phyloP scores from a whole-genome alignment of 192 early-diverging fungal species.

The Kickxella alabastrina region DNA sequence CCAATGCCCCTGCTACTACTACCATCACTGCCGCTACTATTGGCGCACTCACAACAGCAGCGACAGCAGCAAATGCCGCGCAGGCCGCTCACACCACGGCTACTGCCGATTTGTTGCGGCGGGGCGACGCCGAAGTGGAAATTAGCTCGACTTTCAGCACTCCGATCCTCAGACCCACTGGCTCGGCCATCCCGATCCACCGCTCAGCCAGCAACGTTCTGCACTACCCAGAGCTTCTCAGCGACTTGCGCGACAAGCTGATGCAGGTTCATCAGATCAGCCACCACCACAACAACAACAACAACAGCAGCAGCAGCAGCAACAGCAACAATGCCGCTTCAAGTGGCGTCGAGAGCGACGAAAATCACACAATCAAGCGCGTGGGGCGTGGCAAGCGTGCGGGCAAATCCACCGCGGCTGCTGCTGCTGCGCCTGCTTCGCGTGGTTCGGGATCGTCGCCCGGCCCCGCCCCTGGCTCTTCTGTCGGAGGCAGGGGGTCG shows the following conservation, averaged over 20 bases:
- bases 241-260: conserved; percentile 50
- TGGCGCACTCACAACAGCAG: conserved; percentile 1
- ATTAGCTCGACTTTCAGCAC: conserved; percentile 37
- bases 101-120: too few species aligned
- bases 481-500: conserved; percentile 5
- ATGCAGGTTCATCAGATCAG: conserved; percentile 43
- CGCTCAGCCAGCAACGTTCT: conserved; percentile 51
- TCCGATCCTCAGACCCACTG: conserved; percentile 29
- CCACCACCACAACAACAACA: conserved; percentile 15
- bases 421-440: too few species aligned
- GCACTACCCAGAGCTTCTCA: conserved; percentile 52
- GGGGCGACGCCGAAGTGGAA: neutral
- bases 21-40: conserved; percentile 2
- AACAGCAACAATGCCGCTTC: too few species aligned
- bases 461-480: conserved; percentile 1
- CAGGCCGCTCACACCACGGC: conserved; percentile 6
- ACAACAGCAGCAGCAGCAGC: too few species aligned
- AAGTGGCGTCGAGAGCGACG: conserved; percentile 46
- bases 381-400: neutral
- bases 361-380: conserved; percentile 24
- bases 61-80: neutral
- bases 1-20: neutral
- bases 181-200: conserved; percentile 31
- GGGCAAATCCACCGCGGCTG: neutral
- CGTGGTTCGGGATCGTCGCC: neutral